Percentiles rank a stretch among this genome's conserved stretches.
Conservation (phyloP, 768 basidiomycete genomes). For the Tylopilus plumbeoviolaceoides region DNA sequence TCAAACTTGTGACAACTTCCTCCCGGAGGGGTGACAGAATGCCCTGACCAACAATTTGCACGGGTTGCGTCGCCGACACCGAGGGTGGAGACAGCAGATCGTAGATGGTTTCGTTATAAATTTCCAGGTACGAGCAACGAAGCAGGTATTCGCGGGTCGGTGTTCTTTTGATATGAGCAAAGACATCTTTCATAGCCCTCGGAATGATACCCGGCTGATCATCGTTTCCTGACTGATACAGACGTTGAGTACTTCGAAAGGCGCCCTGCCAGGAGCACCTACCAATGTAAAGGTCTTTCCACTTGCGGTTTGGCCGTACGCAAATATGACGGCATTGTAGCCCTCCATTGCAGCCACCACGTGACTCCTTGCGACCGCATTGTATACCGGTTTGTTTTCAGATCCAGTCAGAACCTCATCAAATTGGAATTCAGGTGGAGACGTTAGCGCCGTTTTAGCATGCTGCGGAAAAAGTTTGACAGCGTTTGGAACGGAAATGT, state of each 20-base stretch:
- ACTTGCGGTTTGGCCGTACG: slow-evolving; percentile 85
- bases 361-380: slow-evolving; percentile 69
- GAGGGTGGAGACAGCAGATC: slow-evolving; percentile 79
- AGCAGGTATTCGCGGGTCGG: slow-evolving; percentile 87
- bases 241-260: slow-evolving; percentile 30
- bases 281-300: slow-evolving; percentile 72
- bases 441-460: slow-evolving; percentile 40
- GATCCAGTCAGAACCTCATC: slow-evolving; percentile 76
- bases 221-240: slow-evolving; percentile 60
- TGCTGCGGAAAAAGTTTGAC: slow-evolving; percentile 60
- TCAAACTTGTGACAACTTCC: slow-evolving; percentile 89
- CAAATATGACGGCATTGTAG: slow-evolving; percentile 94
- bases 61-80: slow-evolving; percentile 48
- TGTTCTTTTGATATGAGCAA: slow-evolving; percentile 74
- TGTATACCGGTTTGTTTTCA: slow-evolving; percentile 77
- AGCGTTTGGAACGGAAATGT: slow-evolving; percentile 39
- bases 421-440: slow-evolving; percentile 56
- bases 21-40: slow-evolving; percentile 77
- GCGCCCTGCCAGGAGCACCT: slow-evolving; percentile 15
- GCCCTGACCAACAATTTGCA: slow-evolving; percentile 71
- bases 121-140: slow-evolving; percentile 93
- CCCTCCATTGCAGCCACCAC: slow-evolving; percentile 95
- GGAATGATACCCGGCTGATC: slow-evolving; percentile 93
- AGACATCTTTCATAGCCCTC: slow-evolving; percentile 88
- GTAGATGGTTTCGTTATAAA: slow-evolving; percentile 90